Percentiles rank a stretch among this genome's conserved stretches.
Conservation (phyloP, 2,329 filamentous ascomycete species). For the Fusarium siculi region DNA sequence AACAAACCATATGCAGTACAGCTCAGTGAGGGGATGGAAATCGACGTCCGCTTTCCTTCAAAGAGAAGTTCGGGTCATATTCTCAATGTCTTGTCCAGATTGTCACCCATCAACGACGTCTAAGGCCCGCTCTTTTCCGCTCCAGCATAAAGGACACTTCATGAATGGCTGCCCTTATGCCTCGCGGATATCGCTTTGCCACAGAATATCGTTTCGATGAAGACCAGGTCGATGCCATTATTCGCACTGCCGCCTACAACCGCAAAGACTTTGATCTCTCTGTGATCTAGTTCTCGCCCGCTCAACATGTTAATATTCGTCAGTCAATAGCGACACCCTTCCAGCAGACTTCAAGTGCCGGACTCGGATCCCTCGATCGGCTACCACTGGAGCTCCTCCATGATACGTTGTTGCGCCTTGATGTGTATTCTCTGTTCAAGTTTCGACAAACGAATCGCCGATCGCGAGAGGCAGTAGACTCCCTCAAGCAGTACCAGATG, state of each 20-base stretch:
- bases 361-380: not conserved
- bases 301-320: not conserved
- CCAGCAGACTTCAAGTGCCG: not conserved
- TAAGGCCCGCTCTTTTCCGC: too few relatives aligned
- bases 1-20: too few relatives aligned
- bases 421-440: slow-evolving; percentile 47
- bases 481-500: slow-evolving; percentile 44
- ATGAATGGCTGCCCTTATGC: not conserved
- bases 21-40: too few relatives aligned
- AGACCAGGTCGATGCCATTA: not conserved
- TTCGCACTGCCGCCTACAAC: not conserved
- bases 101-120: too few relatives aligned
- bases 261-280: not conserved
- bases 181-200: not conserved
- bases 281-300: not conserved
- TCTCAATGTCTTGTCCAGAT: too few relatives aligned
- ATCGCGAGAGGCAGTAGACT: slow-evolving; percentile 43
- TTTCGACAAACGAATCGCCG: slow-evolving; percentile 46
- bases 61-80: too few relatives aligned
- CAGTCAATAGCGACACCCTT: not conserved
- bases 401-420: slow-evolving; percentile 42
- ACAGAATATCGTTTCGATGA: not conserved
- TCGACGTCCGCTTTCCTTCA: too few relatives aligned
- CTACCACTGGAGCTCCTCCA: slow-evolving; percentile 6
- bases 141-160: too few relatives aligned